Base-by-base conservation (phyloP, 441 rosid species). In the Erodium moschatum region DNA sequence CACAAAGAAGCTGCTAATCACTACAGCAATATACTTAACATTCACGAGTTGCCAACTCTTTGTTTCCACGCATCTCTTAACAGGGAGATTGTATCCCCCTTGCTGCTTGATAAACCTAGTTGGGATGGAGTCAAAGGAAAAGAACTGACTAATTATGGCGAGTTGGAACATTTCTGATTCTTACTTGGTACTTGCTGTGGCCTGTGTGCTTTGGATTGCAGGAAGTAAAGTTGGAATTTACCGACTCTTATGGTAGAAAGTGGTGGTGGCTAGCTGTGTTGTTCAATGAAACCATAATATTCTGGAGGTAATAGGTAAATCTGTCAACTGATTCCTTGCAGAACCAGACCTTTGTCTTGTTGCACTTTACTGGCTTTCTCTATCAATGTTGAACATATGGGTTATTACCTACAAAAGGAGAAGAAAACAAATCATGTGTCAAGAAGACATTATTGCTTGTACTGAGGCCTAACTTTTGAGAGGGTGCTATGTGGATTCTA, bases 71-170 rank as follows among this genome's bases (percentile, higher is more conserved):
- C 64, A n/a, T 62, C 73, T 42, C 27, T 60, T 35, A 62, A 35
- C 50, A 70, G 67, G 31, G 70, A 64, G 52, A 65, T 65, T 69
- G 48, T 31, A 42, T 56, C 29, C 18, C 78, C 77, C 38, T 69
- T 71, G 73, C 67, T 73, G 48, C 76, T 69, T 15, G 73, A 75
- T 64, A 73, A 72, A 64, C 67, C 74, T 24, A n/a, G 65, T 35
- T 56, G 74, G 72, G 73, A 75, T 31, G 71, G n/a, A 66, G 71
- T 48, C 27, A 58, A 42, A 58, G 73, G 64, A 56, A 29, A 29
- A 29, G 3, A 29, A 4, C 4, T 29, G 78, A 76, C 1, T 50
- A 58, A 63, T 42, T 50, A 62, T 31, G 40, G 15, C 38, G 71
- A 75, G 52, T 33, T 64, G 63, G 58, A 67, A 64, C 66, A 48